Conservation (phyloP, 2,329 filamentous ascomycete species). For the Helotiales sp. region DNA sequence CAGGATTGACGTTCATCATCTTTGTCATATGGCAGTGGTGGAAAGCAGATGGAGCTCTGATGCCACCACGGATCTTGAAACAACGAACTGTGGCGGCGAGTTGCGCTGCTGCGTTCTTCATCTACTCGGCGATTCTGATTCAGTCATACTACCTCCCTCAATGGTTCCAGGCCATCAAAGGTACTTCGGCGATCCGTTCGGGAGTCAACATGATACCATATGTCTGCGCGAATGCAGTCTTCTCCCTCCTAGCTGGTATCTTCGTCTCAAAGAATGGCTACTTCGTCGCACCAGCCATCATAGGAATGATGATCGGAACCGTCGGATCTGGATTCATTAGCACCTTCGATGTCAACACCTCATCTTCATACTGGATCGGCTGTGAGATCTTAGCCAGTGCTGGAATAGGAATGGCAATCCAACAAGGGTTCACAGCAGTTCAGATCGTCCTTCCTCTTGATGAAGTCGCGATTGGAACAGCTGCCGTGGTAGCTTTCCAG, state of each 20-base stretch:
- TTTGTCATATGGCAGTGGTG: slow-evolving; percentile 37
- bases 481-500: slow-evolving; percentile 43
- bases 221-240: slow-evolving; percentile 28
- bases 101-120: slow-evolving; percentile 27
- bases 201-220: slow-evolving; percentile 29
- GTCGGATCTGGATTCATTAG: slow-evolving; percentile 38
- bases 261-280: slow-evolving; percentile 36
- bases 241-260: slow-evolving; percentile 34
- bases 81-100: slow-evolving; percentile 37
- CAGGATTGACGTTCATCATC: slow-evolving; percentile 26
- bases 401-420: slow-evolving; percentile 32
- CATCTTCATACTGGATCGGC: slow-evolving; percentile 47
- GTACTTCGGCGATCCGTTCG: slow-evolving; percentile 17
- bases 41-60: slow-evolving; percentile 48
- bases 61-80: slow-evolving; percentile 41
- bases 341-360: slow-evolving; percentile 32
- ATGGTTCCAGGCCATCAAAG: slow-evolving; percentile 31
- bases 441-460: slow-evolving; percentile 34
- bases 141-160: slow-evolving; percentile 34
- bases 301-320: slow-evolving; percentile 16
- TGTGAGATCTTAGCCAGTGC: slow-evolving; percentile 36
- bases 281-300: slow-evolving; percentile 28
- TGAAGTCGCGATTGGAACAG: slow-evolving; percentile 44
- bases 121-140: slow-evolving; percentile 34
- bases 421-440: slow-evolving; percentile 31